Evolutionary conservation across 228 moss, liverwort and hornwort genomes (phyloP), one percentile per base, ranked within the genome.

Genomic region (Sphagnum magellanicum): DNA sequence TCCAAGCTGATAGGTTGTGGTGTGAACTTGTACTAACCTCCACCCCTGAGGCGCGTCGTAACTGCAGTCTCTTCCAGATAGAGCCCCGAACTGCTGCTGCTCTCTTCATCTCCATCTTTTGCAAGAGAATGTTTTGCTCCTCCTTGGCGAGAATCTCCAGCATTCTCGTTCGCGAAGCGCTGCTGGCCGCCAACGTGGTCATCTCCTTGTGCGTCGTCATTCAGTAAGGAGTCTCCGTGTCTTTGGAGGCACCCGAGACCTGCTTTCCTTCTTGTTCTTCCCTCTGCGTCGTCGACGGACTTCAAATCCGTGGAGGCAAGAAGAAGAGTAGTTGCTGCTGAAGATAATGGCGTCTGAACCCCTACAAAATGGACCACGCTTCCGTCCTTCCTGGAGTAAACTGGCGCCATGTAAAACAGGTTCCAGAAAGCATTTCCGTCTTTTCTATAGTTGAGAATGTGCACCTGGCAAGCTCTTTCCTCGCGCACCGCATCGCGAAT

Each of bases 391-490:
- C 67, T 87, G 6, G 91, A 91, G 72, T 79, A 82, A 6, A 93
- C 81, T 0, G 91, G 93, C 50, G 85, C 75, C 70, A 95, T 72
- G 60, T 88, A 80, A 70, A 95, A 84, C 50, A 95, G 73, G 59
- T 88, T 92, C 91, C 92, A 92, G 76, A 88, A 95, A 59, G 88
- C 15, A 49, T 71, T 73, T 62, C 90, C 87, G 48, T 83, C 71
- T 79, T 91, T 94, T 15, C 84, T 86, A 73, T 94, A 94, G 69
- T 94, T 94, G 73, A 94, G 59, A 51, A 94, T 76, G 47, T 81
- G 81, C 61, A 94, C 89, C 67, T 88, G 89, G 48, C 89, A 89
- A 6, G 86, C 64, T 53, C 78, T 76, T 71, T 86, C 89, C 78
- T 91, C 91, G 6, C 86, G 79, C 32, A 94, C 69, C 2, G 91